These are phyloP conservation scores for Backusella psychrophila DNA, from an alignment of 192 early-diverging fungal genomes.

Conservation along the genomic window DNA sequence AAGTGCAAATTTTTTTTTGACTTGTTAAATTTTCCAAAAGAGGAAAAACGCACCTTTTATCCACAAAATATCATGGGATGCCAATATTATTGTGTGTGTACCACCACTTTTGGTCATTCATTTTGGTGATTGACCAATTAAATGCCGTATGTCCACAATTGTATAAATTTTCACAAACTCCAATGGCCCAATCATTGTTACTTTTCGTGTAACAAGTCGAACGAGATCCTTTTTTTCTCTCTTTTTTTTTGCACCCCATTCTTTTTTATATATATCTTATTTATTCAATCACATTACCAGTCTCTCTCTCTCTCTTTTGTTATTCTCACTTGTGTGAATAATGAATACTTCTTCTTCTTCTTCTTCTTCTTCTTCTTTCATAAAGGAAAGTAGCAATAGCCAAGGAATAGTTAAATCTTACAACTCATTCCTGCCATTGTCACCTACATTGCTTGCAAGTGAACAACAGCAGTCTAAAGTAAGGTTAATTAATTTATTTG, in stretches of 20 bases:
- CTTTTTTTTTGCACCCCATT: background rate
- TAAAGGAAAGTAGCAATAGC: background rate
- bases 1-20: background rate
- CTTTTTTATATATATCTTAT: background rate
- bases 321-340: background rate
- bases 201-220: background rate
- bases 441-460: background rate
- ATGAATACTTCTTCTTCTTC: background rate
- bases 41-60: background rate
- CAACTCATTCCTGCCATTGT: background rate
- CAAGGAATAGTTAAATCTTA: background rate
- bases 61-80: background rate
- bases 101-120: background rate
- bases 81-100: background rate
- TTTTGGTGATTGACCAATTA: constrained; percentile 2
- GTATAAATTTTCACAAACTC: background rate
- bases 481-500: background rate
- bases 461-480: background rate
- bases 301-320: background rate
- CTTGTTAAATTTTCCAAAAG: background rate
- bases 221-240: background rate
- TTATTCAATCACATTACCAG: background rate
- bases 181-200: background rate
- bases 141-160: background rate
- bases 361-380: background rate